Evolutionary conservation across 1,139 yeast species (phyloP).

Genomic region (Pichia kudriavzevii): DNA sequence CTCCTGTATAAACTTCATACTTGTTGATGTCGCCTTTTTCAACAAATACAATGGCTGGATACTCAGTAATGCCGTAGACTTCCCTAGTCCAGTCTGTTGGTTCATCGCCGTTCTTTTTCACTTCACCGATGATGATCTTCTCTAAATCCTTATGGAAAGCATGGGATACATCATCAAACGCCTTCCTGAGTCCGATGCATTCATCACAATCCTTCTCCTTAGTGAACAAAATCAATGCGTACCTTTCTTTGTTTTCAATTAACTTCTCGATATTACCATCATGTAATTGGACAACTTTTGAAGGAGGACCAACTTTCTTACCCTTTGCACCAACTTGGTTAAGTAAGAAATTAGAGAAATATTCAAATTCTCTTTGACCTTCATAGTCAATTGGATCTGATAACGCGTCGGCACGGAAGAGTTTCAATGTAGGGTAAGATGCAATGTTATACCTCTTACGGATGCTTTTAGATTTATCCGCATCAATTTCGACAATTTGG

Average conservation of each 20-base stretch:
- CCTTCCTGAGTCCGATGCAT: slow-evolving; percentile 8
- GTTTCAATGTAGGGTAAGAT: slow-evolving; percentile 60
- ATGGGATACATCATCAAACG: slow-evolving; percentile 14
- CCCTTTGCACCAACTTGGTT: slow-evolving; percentile 22
- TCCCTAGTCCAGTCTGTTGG: slow-evolving; percentile 36
- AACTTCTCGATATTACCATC: slow-evolving; percentile 32
- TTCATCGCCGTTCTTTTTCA: slow-evolving; percentile 40
- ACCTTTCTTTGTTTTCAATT: slow-evolving; percentile 29
- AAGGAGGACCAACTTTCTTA: slow-evolving; percentile 13
- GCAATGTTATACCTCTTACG: slow-evolving; percentile 47
- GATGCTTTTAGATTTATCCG: slow-evolving; percentile 52
- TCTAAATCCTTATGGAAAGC: slow-evolving; percentile 18
- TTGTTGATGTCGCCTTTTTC: slow-evolving; percentile 34
- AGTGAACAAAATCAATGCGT: slow-evolving; percentile 33
- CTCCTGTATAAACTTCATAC: slow-evolving; percentile 37
- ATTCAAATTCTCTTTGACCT: slow-evolving; percentile 41
- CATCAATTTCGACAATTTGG: slow-evolving; percentile 57
- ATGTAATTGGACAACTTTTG: slow-evolving; percentile 26
- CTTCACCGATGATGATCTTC: slow-evolving; percentile 34
- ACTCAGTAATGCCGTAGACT: slow-evolving; percentile 37
- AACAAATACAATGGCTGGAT: slow-evolving; percentile 51
- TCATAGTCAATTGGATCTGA: slow-evolving; percentile 39
- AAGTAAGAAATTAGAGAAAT: slow-evolving; percentile 39
- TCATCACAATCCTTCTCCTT: slow-evolving; percentile 25
- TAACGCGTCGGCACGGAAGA: slow-evolving; percentile 43